Base-by-base conservation (phyloP, 345 rosid genomes). In the Rhizophora apiculata region DNA sequence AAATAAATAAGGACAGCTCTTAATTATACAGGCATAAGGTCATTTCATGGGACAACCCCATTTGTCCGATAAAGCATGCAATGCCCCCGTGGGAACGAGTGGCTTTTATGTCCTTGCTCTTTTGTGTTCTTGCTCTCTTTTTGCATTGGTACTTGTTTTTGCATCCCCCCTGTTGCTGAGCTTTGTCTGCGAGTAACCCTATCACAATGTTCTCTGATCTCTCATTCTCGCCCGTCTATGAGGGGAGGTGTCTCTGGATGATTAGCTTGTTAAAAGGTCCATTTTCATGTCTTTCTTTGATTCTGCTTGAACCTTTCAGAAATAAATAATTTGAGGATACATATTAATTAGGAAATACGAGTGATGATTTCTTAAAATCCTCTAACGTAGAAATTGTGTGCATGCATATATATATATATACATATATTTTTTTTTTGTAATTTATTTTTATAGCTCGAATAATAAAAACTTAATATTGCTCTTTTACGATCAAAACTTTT, bases 1-100 rank as follows among this genome's bases (percentile, higher is more conserved):
- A 9, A 39, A 43, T 11, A 43, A 13, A 3, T 3, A 18, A 59
- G 65, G 74, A 71, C 64, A 76, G 77, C 34, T 78, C 72, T 63
- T 26, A 34, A 34, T 34, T 34, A 15, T 51, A 20, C 22, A 53
- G 74, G 73, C 62, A 62, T 56, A 80, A 39, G 67, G 81, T 78
- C 82, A 76, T 68, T 78, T 85, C 87, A 79, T 73, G 86, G 81
- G 79, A 80, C 83, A 82, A 76, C 72, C 72, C 79, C 60, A 72
- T 74, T 78, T 75, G 85, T 71, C 79, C 65, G 65, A 55, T 61
- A 85, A 79, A 76, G 73, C 70, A 37, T 24, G 68, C 46, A 72
- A 62, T 21, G 63, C 37, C 49, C 49, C 31, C 34, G 52, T 54
- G 60, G 49, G 48, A 55, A 54, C 32, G 65, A 21, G 60, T 56